These are phyloP conservation scores for Tetraselmis striata DNA, from an alignment of 139 green algal species.

Conservation along the genomic window DNA sequence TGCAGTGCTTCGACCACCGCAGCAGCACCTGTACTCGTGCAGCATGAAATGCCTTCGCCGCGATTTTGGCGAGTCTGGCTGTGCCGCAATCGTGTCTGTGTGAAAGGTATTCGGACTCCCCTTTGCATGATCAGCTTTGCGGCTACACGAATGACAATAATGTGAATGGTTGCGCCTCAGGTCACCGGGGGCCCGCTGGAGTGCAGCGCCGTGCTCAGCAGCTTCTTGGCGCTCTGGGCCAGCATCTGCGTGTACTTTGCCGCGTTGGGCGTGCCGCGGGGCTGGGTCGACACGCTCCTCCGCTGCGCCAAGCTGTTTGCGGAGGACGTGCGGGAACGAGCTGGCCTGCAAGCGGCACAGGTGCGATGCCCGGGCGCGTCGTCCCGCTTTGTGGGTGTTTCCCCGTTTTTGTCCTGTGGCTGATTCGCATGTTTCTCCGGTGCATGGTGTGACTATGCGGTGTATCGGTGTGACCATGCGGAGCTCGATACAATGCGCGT, in stretches of 20 bases:
- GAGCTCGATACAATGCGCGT: neutral
- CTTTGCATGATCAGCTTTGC: no score
- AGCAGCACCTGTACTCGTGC: no score
- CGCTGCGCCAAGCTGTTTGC: neutral
- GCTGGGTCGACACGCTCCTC: neutral
- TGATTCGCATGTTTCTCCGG: no score
- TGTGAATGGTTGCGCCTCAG: neutral
- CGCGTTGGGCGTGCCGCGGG: neutral
- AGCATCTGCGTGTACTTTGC: neutral
- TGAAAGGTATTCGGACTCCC: no score
- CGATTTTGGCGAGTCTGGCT: no score
- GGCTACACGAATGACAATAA: no score
- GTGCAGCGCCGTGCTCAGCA: neutral
- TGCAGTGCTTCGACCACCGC: no score
- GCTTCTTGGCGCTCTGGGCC: neutral
- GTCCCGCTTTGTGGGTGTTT: no score
- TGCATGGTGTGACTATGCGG: no score
- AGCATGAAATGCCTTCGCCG: no score
- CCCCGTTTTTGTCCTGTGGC: no score
- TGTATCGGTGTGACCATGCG: neutral
- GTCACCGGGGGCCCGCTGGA: neutral
- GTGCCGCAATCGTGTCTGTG: no score
- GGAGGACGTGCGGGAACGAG: neutral
- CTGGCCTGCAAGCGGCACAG: neutral
- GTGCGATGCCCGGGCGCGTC: neutral